phyloP scores from a whole-genome alignment of 164 flowering plant species.

The Vitis amurensis region DNA sequence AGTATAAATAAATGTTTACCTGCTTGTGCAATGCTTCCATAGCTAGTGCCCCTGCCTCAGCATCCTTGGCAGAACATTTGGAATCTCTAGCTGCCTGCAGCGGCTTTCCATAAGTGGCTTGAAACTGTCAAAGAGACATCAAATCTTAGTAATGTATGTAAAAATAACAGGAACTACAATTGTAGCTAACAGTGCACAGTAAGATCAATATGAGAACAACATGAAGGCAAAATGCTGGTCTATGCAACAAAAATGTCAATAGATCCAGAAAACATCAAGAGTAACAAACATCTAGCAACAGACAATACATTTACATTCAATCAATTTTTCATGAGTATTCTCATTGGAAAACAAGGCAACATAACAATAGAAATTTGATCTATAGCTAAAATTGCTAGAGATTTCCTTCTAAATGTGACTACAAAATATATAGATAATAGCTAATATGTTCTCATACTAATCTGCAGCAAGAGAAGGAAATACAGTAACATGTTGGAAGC shows the following conservation, averaged over 20 bases:
- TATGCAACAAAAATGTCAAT: background rate
- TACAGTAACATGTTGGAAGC: too few relatives aligned
- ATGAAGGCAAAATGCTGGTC: background rate
- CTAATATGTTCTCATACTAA: too few relatives aligned
- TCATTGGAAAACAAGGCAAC: background rate
- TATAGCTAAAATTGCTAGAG: too few relatives aligned
- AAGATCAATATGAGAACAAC: background rate
- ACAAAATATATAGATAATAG: too few relatives aligned
- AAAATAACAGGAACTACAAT: background rate
- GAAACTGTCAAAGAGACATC: constrained; percentile 60
- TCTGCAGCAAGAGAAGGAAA: too few relatives aligned
- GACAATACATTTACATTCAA: background rate
- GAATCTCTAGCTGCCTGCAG: constrained; percentile 85
- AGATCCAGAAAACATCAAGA: background rate
- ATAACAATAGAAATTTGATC: too few relatives aligned
- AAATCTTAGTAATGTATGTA: background rate
- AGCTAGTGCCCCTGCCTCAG: constrained; percentile 97
- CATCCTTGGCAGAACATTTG: constrained; percentile 95
- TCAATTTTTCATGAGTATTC: background rate
- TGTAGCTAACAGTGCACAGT: background rate
- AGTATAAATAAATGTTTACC: constrained; percentile 31
- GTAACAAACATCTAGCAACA: background rate
- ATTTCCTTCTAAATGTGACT: too few relatives aligned
- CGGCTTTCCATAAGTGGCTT: constrained; percentile 93
- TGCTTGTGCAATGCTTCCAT: constrained; percentile 99